A percentile compares a stretch with the other conserved stretches of the same genome.
phyloP scores from a whole-genome alignment of 2,329 filamentous ascomycete species.

The Dactylellina leptospora region DNA sequence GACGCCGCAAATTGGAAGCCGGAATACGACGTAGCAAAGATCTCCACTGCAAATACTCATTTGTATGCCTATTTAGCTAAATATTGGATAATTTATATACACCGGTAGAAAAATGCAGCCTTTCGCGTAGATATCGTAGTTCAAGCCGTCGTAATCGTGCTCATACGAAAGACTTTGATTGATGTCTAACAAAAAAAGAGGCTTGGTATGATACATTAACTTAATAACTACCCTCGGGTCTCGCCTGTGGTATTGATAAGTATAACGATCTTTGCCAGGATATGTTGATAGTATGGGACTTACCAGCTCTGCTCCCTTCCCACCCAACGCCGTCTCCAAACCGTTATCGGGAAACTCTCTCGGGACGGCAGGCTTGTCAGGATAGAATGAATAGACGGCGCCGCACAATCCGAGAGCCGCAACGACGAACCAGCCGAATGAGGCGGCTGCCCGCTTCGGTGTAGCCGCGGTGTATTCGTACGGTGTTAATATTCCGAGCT shows the following conservation, averaged over 20 bases:
- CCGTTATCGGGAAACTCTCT: constrained; percentile 75
- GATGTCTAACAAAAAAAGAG: too few species aligned
- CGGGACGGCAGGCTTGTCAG: constrained; percentile 74
- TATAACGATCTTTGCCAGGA: too few species aligned
- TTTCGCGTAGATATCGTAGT: too few species aligned
- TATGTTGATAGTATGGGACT: constrained; percentile 56
- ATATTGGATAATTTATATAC: too few species aligned
- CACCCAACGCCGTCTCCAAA: constrained; percentile 77
- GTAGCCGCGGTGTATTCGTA: constrained; percentile 82
- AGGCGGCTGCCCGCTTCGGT: constrained; percentile 73
- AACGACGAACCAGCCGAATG: constrained; percentile 74
- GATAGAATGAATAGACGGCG: constrained; percentile 74
- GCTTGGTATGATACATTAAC: too few species aligned
- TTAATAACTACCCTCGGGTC: constrained; percentile 43
- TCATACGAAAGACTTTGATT: too few species aligned
- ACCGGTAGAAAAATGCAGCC: too few species aligned
- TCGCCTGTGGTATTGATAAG: constrained; percentile 19
- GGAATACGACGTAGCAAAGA: too few species aligned
- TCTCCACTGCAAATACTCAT: too few species aligned
- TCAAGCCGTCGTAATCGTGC: too few species aligned
- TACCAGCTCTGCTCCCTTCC: constrained; percentile 59
- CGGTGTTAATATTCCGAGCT: constrained; percentile 86
- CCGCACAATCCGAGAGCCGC: constrained; percentile 73
- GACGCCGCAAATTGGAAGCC: too few species aligned
- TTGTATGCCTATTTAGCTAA: too few species aligned